phyloP scores from a whole-genome alignment of 352 stramenopile genomes.

The Blastocystis sp. region DNA sequence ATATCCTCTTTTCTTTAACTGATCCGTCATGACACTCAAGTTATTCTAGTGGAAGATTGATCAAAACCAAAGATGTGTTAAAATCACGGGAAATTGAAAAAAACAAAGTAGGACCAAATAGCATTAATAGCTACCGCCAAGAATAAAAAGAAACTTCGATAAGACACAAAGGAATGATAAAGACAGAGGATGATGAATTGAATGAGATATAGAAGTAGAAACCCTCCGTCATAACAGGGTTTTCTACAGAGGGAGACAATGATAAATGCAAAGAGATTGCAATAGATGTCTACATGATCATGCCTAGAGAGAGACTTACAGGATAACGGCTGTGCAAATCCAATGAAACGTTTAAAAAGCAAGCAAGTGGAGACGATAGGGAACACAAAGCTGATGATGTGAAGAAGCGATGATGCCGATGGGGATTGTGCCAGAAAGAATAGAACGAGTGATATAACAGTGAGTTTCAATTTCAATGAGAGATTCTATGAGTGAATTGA shows the following conservation, averaged over 20 bases:
- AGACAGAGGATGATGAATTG: not conserved
- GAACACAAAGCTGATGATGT: not conserved
- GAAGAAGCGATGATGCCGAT: not conserved
- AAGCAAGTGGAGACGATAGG: not conserved
- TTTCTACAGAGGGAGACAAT: not conserved
- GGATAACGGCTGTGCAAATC: not conserved
- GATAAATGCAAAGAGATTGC: not conserved
- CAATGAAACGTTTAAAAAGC: constrained; percentile 5
- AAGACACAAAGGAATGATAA: not conserved
- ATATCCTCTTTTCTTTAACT: constrained; percentile 42
- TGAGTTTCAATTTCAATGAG: not conserved
- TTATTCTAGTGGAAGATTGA: not conserved
- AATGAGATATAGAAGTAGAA: not conserved
- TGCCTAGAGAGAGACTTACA: not conserved
- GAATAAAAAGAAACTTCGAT: constrained; percentile 5
- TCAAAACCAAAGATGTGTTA: not conserved
- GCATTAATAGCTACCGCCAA: not conserved
- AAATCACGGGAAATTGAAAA: not conserved
- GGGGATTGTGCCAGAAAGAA: not conserved
- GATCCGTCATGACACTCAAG: not conserved
- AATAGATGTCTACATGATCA: not conserved
- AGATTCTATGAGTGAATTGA: not conserved
- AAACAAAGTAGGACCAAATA: not conserved
- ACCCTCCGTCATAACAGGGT: not conserved
- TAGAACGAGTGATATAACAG: not conserved